A percentile compares a stretch with the other conserved stretches of the same genome.
These are phyloP conservation scores for Tetracentron sinense DNA, from an alignment of 164 flowering plant genomes.

Conservation along the genomic window DNA sequence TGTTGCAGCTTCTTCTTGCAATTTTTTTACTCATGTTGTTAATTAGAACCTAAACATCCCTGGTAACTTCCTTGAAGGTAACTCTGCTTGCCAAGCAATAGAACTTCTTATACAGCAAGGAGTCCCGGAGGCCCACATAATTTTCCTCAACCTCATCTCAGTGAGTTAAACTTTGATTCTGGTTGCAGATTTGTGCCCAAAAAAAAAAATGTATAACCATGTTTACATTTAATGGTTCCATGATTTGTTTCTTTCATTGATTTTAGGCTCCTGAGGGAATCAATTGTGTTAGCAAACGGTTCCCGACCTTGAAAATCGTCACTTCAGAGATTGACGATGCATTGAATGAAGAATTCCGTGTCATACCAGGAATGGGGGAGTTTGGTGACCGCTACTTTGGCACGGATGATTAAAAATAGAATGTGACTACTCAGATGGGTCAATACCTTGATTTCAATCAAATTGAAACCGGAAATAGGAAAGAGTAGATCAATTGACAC, in stretches of 20 bases:
- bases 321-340: constrained; percentile 85
- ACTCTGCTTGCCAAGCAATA: constrained; percentile 90
- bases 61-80: constrained; percentile 42
- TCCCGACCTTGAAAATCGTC: constrained; percentile 78
- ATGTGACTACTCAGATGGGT: constrained; percentile 13
- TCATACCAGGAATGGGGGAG: constrained; percentile 95
- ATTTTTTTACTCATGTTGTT: neutral
- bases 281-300: constrained; percentile 82
- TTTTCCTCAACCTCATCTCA: constrained; percentile 86
- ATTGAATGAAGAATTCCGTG: constrained; percentile 78
- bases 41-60: neutral
- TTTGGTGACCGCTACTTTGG: constrained; percentile 98
- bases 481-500: too few species aligned
- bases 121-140: constrained; percentile 82
- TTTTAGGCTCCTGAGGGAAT: constrained; percentile 92
- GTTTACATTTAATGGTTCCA: neutral
- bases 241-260: neutral
- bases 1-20: neutral
- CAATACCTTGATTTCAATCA: neutral
- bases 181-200: neutral
- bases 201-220: too few species aligned
- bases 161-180: constrained; percentile 34
- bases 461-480: too few species aligned
- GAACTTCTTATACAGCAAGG: constrained; percentile 89
- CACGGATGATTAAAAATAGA: constrained; percentile 63